Conservation (phyloP, 2,329 filamentous ascomycete genomes). For the Talaromyces piceae region DNA sequence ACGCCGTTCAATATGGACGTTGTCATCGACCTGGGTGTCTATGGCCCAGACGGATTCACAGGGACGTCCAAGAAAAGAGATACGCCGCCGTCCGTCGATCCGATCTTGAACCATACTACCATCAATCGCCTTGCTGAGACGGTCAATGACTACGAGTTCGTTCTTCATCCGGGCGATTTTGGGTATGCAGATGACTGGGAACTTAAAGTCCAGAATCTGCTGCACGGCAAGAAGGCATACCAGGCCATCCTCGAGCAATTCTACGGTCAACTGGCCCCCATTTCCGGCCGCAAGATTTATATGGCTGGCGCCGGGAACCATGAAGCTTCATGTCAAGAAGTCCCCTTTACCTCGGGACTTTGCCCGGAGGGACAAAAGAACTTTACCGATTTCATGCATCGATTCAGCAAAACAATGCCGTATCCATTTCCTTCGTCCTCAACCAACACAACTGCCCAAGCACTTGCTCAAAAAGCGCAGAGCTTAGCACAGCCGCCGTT, state of each 20-base stretch:
- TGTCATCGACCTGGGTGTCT: constrained; percentile 50
- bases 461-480: neutral
- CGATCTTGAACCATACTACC: constrained; percentile 52
- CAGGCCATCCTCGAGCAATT: constrained; percentile 52
- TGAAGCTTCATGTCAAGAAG: constrained; percentile 44
- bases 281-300: constrained; percentile 49
- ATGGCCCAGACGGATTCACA: constrained; percentile 48
- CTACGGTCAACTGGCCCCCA: constrained; percentile 49
- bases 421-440: constrained; percentile 46
- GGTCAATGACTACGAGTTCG: constrained; percentile 49
- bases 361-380: constrained; percentile 46
- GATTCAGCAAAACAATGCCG: constrained; percentile 49
- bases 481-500: constrained; percentile 29
- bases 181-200: constrained; percentile 55
- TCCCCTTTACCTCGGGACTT: constrained; percentile 7
- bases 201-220: constrained; percentile 38
- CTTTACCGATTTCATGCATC: constrained; percentile 53
- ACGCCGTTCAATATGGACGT: constrained; percentile 48
- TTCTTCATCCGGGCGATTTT: constrained; percentile 35
- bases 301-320: constrained; percentile 54
- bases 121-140: constrained; percentile 47
- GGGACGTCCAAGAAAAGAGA: constrained; percentile 42
- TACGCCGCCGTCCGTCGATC: constrained; percentile 43
- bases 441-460: constrained; percentile 29
- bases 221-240: constrained; percentile 46